Percentiles rank a stretch among this genome's conserved stretches.
Evolutionary conservation across 2,329 filamentous ascomycete species (phyloP).

Genomic region (Arthrobotrys megalospora): DNA sequence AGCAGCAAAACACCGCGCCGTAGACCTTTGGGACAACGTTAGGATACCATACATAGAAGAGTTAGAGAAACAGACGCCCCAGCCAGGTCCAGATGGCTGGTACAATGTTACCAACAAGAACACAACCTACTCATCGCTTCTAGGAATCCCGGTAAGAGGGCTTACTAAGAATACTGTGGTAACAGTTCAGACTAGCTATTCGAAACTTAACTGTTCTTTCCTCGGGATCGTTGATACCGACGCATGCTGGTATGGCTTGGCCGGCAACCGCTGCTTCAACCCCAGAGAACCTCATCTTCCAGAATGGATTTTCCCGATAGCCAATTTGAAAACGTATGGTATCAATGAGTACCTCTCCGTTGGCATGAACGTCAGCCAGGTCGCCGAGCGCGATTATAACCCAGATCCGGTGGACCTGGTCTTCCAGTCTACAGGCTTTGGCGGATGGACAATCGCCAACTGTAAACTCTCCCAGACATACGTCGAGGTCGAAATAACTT

Average conservation of each 20-base stretch:
- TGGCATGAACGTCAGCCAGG: conserved; percentile 18
- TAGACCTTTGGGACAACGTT: conserved; percentile 19
- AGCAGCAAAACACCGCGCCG: background rate
- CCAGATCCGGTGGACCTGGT: conserved; percentile 1
- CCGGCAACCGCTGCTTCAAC: background rate
- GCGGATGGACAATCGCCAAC: background rate
- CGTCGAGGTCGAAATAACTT: conserved; percentile 4
- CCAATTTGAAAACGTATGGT: too few species aligned
- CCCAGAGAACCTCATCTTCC: background rate
- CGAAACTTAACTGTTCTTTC: conserved; percentile 8
- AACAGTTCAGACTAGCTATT: conserved; percentile 8
- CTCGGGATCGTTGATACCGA: background rate
- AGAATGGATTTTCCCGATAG: conserved; percentile 1
- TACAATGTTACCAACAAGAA: conserved; percentile 3
- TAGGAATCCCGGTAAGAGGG: conserved; percentile 16
- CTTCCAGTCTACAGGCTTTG: background rate
- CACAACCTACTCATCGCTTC: conserved; percentile 9
- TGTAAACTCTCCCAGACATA: conserved; percentile 25
- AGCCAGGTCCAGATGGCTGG: background rate
- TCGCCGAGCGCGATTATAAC: too few species aligned
- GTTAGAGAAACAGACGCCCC: background rate
- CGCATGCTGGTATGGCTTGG: background rate
- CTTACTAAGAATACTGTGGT: conserved; percentile 3
- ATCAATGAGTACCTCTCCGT: background rate
- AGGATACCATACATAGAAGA: conserved; percentile 7